Base-by-base conservation (phyloP, 108 stramenopile genomes). In the Conticribra guillardii region DNA sequence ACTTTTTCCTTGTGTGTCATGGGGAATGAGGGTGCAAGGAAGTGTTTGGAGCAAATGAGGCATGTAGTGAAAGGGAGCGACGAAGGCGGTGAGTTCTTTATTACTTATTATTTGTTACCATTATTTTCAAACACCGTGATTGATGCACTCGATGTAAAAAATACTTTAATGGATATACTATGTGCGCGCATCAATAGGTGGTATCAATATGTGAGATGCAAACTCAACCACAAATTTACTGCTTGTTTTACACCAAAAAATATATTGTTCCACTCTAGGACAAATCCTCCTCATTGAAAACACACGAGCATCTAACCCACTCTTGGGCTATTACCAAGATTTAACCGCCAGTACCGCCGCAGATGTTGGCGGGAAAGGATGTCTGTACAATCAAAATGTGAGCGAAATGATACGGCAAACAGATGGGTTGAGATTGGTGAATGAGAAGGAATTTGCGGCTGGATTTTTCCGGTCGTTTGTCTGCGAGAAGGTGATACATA, bases 321-420 rank as follows among this genome's bases (percentile, higher is more conserved):
- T 87, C 4, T 65, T 95, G 28, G 94, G 88, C 1, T 71, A 48
- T 59, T 95, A 95, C 68, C 91, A 92, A 64, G 94, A 95, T 67
- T 14, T 76, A 3, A 95, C 94, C 5, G 91, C 94, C 4, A 61
- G 73, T 19, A 51, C 83, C 8, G 91, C 91, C 2, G 89, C 91
- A 18, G 65, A 73, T n/a, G 46, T 81, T 11, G 94, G 94, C 41
- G 94, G 94, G 8, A 92, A 91, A 65, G 94, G 94, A 17, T 95
- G 94, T 62, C 58, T 92, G 34, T 92, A 92, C 84, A 92, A 95
- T 74, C 91, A 92, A 78, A 70, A 95, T 73, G 94, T 95, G 0
- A 57, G 60, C 21, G 61, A 73, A 27, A 80, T 94, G 81, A 87
- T 91, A 64, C 33, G 64, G 51, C 28, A 70, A 48, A 87, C 80